A percentile compares a stretch with the other conserved stretches of the same genome.
Evolutionary conservation across 257 asterid species (phyloP).

Genomic region (Ilex asprella): DNA sequence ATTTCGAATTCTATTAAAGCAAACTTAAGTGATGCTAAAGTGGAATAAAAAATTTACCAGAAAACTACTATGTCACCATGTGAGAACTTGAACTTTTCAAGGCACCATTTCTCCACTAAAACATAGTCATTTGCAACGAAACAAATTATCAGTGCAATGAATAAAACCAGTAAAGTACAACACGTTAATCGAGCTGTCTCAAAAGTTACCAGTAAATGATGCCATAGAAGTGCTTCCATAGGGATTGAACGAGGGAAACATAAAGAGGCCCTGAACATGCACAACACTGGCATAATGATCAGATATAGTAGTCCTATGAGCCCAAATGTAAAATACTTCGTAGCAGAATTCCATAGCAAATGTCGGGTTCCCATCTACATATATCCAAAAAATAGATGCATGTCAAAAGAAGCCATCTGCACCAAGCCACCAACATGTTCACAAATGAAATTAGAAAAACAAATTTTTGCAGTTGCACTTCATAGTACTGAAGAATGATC

Average conservation of each 20-base stretch:
- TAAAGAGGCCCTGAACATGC: conserved; percentile 78
- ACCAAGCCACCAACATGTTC: background rate
- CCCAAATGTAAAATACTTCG: conserved; percentile 48
- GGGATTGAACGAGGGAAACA: conserved; percentile 89
- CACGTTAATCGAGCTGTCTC: background rate
- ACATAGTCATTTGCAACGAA: conserved; percentile 62
- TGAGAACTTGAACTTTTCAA: conserved; percentile 64
- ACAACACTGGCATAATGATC: conserved; percentile 63
- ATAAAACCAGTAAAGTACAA: background rate
- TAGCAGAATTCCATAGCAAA: conserved; percentile 39
- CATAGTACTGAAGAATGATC: no score
- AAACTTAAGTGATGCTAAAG: no score
- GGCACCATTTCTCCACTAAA: conserved; percentile 77
- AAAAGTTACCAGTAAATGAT: conserved; percentile 36
- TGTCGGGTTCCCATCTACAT: conserved; percentile 36
- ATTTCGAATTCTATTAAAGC: no score
- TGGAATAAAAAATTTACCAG: conserved; percentile 31
- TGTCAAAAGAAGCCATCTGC: conserved; percentile 5
- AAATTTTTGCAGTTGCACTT: no score
- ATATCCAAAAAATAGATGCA: conserved; percentile 9
- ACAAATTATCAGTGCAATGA: background rate
- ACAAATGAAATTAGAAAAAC: background rate
- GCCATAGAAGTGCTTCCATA: conserved; percentile 18
- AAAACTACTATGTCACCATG: conserved; percentile 78
- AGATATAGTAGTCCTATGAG: conserved; percentile 57